Percentiles rank a stretch among this genome's conserved stretches.
phyloP scores from a whole-genome alignment of 2,329 filamentous ascomycete species.

The Botrytis aclada region DNA sequence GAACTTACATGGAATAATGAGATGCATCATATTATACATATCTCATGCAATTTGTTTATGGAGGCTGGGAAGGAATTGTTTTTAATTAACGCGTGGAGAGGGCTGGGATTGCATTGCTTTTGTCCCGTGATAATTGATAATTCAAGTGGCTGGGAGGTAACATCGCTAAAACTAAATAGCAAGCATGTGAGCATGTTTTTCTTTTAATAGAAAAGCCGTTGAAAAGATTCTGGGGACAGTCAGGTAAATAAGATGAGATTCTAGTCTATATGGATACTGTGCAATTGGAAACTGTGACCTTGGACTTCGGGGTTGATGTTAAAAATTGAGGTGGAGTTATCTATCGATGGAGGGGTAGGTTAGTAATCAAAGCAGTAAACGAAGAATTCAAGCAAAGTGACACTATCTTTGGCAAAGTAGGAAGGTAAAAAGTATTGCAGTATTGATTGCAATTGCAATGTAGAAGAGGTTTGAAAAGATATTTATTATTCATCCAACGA shows the following conservation, averaged over 20 bases:
- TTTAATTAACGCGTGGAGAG: slow-evolving; percentile 11
- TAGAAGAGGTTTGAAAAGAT: background rate
- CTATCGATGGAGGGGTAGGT: background rate
- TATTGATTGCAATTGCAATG: background rate
- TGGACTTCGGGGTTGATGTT: background rate
- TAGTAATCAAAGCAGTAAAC: background rate
- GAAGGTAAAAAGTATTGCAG: background rate
- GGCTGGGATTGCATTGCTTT: slow-evolving; percentile 25
- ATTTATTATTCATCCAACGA: background rate
- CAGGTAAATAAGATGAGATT: background rate
- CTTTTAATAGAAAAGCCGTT: background rate
- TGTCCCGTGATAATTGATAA: slow-evolving; percentile 23
- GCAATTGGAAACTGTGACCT: background rate
- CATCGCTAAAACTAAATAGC: slow-evolving; percentile 3
- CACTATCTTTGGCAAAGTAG: background rate
- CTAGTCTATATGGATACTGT: background rate
- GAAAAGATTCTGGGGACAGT: background rate
- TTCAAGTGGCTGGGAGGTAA: slow-evolving; percentile 22
- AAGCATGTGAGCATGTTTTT: background rate
- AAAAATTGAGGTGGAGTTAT: background rate
- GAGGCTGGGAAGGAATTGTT: slow-evolving; percentile 29
- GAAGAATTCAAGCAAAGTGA: background rate
- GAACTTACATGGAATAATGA: slow-evolving; percentile 22
- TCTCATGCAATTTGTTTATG: slow-evolving; percentile 21
- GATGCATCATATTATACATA: slow-evolving; percentile 30